phyloP scores from a whole-genome alignment of 2,329 filamentous ascomycete genomes.

The Arthrobotrys entomopaga region DNA sequence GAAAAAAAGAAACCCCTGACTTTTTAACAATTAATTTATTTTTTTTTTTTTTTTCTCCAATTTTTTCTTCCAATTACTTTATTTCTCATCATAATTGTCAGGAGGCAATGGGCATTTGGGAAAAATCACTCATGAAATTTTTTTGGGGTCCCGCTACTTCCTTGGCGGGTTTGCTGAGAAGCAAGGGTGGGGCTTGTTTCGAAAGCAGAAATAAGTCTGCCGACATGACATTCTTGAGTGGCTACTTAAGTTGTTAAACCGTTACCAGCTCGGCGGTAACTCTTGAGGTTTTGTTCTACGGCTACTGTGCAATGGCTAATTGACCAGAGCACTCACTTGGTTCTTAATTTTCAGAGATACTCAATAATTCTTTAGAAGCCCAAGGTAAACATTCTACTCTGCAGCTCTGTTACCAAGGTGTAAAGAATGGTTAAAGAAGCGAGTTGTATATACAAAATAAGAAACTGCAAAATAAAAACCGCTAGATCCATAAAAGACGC shows the following conservation, averaged over 20 bases:
- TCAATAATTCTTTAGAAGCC: neutral
- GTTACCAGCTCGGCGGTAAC: no score
- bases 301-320: constrained; percentile 7
- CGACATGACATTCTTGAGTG: constrained; percentile 26
- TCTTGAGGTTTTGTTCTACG: constrained; percentile 3
- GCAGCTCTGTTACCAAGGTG: constrained; percentile 9
- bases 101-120: constrained; percentile 27
- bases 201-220: constrained; percentile 53
- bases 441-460: constrained; percentile 40
- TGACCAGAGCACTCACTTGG: no score
- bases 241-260: neutral
- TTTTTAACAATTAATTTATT: constrained; percentile 16
- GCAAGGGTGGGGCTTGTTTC: constrained; percentile 39
- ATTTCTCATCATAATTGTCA: no score
- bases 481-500: constrained; percentile 35
- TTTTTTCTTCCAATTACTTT: no score
- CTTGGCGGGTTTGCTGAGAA: constrained; percentile 10
- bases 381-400: neutral
- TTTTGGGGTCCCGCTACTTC: no score
- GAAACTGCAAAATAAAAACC: constrained; percentile 16
- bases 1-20: constrained; percentile 47
- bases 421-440: constrained; percentile 26
- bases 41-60: neutral
- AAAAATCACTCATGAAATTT: constrained; percentile 52
- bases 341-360: no score